Evolutionary conservation across 2,329 filamentous ascomycete genomes (phyloP), one percentile per base, ranked within the genome.

Genomic region (Diaporthe australafricana): DNA sequence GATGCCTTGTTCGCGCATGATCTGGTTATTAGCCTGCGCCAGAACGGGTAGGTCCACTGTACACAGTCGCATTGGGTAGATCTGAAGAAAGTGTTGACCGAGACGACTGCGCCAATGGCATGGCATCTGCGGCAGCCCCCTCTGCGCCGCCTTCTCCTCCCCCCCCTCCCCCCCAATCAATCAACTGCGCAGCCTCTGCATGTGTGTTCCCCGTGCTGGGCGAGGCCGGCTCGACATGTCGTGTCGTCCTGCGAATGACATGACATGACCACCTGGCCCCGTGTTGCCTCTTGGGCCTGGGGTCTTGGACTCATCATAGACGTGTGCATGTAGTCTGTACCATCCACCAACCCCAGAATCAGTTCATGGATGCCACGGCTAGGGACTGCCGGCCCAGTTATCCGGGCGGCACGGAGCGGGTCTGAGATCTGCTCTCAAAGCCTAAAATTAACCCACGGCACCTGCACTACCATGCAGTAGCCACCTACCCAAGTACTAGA

Each of bases 321-420:
- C 57, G 56, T 30, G 38, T 45, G 56, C 25, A 45, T 8, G 56
- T n/a, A 8, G 38, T 16, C 6, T 40, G 38, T 62, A 45, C 25
- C 57, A 62, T 47, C 20, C 40, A 47, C 5, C 22, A 40, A 48
- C 40, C 25, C 25, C 40, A 32, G 25, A 35, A 22, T 47, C 40
- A 47, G 17, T 47, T 63, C 40, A 63, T 63, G 57, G 57, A 63
- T 63, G 57, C 40, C 16, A 27, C 57, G 57, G 30, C 42, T 63
- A 47, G 57, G 60, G 48, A 48, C 17, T 48, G 42, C 60, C 60
- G 60, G 60, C 25, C 60, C 60, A 63, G 60, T 12, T 25, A 48
- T 35, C 60, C 60, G 60, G 60, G 60, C 60, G 60, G 60, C 60
- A 63, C 60, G 60, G 42, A 38, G 60, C 42, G 57, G 57, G 40